Percentiles rank a stretch among this genome's conserved stretches.
phyloP scores from a whole-genome alignment of 2,329 filamentous ascomycete species.

The Sporothrix sp. region DNA sequence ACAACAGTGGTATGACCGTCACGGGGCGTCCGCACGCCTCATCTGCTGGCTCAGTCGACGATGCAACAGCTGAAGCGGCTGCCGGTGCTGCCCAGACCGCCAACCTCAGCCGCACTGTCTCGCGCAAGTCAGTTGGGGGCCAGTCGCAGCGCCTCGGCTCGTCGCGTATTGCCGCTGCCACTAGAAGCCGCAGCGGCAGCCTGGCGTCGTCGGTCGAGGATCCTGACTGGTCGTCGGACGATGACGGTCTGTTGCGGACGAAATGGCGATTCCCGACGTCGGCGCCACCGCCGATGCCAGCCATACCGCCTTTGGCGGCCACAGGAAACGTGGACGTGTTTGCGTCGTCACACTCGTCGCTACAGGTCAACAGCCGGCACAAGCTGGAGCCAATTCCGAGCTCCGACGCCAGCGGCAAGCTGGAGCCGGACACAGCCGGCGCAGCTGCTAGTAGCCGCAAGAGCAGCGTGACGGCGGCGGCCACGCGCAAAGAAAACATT shows the following conservation, averaged over 20 bases:
- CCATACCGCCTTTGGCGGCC: conserved; percentile 27
- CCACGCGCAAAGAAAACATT: conserved; percentile 14
- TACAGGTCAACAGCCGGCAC: not conserved
- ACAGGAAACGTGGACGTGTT: not conserved
- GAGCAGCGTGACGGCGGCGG: not conserved
- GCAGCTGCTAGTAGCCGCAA: conserved; percentile 19
- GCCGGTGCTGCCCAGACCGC: not conserved
- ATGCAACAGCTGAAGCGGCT: conserved; percentile 22
- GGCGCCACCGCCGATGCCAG: not conserved
- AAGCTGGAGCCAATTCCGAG: conserved; percentile 39
- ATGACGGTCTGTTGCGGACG: conserved; percentile 21
- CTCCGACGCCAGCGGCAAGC: conserved; percentile 26
- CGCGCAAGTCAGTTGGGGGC: conserved; percentile 16
- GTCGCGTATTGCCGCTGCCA: not conserved
- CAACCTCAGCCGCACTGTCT: conserved; percentile 18
- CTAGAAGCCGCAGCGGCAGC: conserved; percentile 15
- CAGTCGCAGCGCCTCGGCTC: not conserved
- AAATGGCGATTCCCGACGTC: conserved; percentile 13
- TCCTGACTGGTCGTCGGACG: conserved; percentile 24
- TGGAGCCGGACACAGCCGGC: conserved; percentile 15
- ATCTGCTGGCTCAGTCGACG: conserved; percentile 15
- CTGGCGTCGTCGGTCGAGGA: conserved; percentile 14
- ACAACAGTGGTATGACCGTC: conserved; percentile 4
- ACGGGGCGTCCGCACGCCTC: not conserved
- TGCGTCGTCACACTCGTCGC: not conserved